These are phyloP conservation scores for Phylloporus rhodoxanthus DNA, from an alignment of 768 basidiomycete species.

Conservation along the genomic window DNA sequence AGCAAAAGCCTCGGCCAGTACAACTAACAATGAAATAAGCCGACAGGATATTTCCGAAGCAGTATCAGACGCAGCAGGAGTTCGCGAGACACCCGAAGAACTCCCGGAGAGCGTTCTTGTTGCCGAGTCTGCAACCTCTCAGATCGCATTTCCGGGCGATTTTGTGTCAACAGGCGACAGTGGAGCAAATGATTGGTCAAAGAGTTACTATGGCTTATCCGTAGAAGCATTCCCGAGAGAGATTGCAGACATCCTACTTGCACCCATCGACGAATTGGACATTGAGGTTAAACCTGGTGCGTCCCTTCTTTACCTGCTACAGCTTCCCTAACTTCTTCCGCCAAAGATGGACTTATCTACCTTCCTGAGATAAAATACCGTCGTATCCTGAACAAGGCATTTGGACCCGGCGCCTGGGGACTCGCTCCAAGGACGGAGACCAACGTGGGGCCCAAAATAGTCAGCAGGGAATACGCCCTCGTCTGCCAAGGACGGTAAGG, in stretches of 20 bases:
- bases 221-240: slow-evolving; percentile 72
- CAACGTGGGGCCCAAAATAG: slow-evolving; percentile 79
- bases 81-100: slow-evolving; percentile 8
- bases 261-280: slow-evolving; percentile 70
- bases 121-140: slow-evolving; percentile 12
- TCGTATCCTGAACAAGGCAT: slow-evolving; percentile 84
- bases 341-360: slow-evolving; percentile 83
- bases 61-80: slow-evolving; percentile 16
- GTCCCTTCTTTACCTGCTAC: slow-evolving; percentile 12
- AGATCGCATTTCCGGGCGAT: slow-evolving; percentile 27
- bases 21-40: slow-evolving; percentile 22
- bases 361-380: slow-evolving; percentile 97
- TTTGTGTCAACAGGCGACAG: slow-evolving; percentile 18
- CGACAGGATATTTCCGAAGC: slow-evolving; percentile 16
- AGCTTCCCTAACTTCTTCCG: background rate
- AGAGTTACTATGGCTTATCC: slow-evolving; percentile 78
- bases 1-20: slow-evolving; percentile 29
- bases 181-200: slow-evolving; percentile 73
- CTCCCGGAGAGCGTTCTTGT: slow-evolving; percentile 14
- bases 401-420: slow-evolving; percentile 97
- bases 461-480: slow-evolving; percentile 90
- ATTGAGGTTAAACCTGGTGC: slow-evolving; percentile 92
- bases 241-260: slow-evolving; percentile 61
- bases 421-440: slow-evolving; percentile 91
- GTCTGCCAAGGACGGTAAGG: slow-evolving; percentile 85